Percentiles rank a stretch among this genome's conserved stretches.
phyloP scores from a whole-genome alignment of 768 basidiomycete species.

The Pulveroboletus frians region DNA sequence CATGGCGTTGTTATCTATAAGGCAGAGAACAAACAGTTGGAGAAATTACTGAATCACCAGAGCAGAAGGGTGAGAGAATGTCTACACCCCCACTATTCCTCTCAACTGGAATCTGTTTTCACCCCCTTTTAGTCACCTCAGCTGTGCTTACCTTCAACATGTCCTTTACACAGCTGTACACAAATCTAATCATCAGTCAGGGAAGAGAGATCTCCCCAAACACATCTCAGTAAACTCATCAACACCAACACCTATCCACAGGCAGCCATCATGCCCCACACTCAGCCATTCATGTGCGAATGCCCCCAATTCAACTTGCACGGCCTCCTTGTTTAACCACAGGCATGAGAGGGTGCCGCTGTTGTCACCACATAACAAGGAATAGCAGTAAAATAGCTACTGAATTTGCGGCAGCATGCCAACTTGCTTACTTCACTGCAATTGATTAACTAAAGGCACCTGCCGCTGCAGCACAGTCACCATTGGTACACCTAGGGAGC shows the following conservation, averaged over 20 bases:
- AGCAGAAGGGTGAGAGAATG: not conserved
- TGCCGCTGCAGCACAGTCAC: no score
- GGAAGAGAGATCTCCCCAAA: not conserved
- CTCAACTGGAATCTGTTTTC: conserved; percentile 46
- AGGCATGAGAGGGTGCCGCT: not conserved
- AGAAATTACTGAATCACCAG: no score
- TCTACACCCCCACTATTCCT: conserved; percentile 29
- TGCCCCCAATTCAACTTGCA: conserved; percentile 41
- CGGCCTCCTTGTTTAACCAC: conserved; percentile 34
- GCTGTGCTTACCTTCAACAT: conserved; percentile 44
- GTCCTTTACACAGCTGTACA: conserved; percentile 67
- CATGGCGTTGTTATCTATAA: no score
- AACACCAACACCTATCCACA: conserved; percentile 56
- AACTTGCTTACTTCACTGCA: no score
- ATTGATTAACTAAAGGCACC: no score
- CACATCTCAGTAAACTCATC: conserved; percentile 81
- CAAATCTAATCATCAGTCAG: conserved; percentile 47
- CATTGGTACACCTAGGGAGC: no score
- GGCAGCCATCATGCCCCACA: conserved; percentile 48
- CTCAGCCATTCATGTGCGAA: conserved; percentile 33
- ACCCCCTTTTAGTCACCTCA: conserved; percentile 30
- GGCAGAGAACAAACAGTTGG: no score
- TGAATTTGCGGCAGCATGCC: no score
- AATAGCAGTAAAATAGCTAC: no score
- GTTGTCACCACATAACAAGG: not conserved